Evolutionary conservation across 78 protist species (phyloP), one percentile per base, ranked within the genome.

Genomic region (Chrysochromulina parva): DNA sequence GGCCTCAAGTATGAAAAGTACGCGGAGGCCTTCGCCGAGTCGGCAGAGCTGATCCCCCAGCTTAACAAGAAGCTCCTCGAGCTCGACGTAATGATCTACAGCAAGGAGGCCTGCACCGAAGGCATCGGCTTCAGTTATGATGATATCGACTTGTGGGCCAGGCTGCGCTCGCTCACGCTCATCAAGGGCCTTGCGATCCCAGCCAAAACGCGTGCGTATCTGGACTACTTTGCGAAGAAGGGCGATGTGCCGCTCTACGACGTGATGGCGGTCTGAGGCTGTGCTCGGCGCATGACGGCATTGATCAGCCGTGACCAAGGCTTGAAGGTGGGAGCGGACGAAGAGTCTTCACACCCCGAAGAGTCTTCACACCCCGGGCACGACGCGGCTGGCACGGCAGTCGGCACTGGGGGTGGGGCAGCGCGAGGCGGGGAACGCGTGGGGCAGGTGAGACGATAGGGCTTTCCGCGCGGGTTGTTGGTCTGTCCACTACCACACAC

Each of bases 121-220:
- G 88, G 88, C 54, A 38, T 38, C 38, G 88, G 88, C 54, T 0
- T 82, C 26, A 57, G 69, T 22, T n/a, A n/a, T 55, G 88, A 82
- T 54, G 88, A 82, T 52, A 82, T 82, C 88, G 88, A 82, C 52
- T 2, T 57, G 6, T 82, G 88, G 88, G 26, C 88, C 3, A 66
- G 88, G 16, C 67, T 82, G 71, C 88, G 88, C 52, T 82, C 88
- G 69, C 6, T 55, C 53, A 82, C 88, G 20, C 19, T 82, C 67
- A 55, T 82, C 60, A 82, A 82, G 88, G 55, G 20, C 38, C 52
- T 9, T 38, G 80, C 17, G 5, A 14, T 26, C 5, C 55, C 80
- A 52, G 11, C 6, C 17, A 7, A 71, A 16, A 16, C 17, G 0
- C 80, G 80, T 5, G 88, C 88, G 10, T 82, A 82, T 52, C 13